These are phyloP conservation scores for Pulveroboletus sp. DNA, from an alignment of 768 basidiomycete species.

Conservation along the genomic window DNA sequence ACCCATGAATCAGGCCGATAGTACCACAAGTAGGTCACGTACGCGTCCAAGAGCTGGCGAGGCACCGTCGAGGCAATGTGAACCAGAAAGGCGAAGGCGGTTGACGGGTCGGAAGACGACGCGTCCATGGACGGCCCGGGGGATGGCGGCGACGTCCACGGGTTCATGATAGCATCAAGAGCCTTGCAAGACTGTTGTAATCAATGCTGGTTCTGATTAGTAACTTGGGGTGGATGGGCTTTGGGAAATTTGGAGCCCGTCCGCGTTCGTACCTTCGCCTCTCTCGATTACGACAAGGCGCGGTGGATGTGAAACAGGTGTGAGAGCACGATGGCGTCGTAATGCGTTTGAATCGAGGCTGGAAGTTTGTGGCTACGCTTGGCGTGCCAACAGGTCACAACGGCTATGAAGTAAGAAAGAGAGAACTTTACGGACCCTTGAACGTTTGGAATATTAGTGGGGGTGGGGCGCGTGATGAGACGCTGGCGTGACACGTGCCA, in stretches of 20 bases:
- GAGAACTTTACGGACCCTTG: no score
- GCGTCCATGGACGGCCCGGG: slow-evolving; percentile 6
- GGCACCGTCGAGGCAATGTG: slow-evolving; percentile 28
- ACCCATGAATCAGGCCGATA: slow-evolving; percentile 68
- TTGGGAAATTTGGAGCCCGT: neutral
- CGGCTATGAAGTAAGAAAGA: no score
- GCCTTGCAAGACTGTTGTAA: slow-evolving; percentile 4
- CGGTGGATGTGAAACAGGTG: slow-evolving; percentile 16
- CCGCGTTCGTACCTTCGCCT: neutral
- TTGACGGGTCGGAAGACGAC: slow-evolving; percentile 5
- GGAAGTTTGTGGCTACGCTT: no score
- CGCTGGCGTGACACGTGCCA: neutral
- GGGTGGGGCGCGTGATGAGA: neutral
- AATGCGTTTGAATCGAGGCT: neutral
- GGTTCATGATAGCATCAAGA: slow-evolving; percentile 7
- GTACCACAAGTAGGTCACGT: slow-evolving; percentile 59
- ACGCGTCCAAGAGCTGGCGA: slow-evolving; percentile 51
- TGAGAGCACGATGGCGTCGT: slow-evolving; percentile 6
- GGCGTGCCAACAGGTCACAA: no score
- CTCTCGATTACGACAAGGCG: slow-evolving; percentile 22
- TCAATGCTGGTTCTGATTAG: neutral
- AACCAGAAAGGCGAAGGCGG: slow-evolving; percentile 20
- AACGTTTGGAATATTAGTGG: neutral
- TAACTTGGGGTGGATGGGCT: neutral
- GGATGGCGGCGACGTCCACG: slow-evolving; percentile 6